These are phyloP conservation scores for Suillus variegatus DNA, from an alignment of 768 basidiomycete genomes.

Conservation along the genomic window DNA sequence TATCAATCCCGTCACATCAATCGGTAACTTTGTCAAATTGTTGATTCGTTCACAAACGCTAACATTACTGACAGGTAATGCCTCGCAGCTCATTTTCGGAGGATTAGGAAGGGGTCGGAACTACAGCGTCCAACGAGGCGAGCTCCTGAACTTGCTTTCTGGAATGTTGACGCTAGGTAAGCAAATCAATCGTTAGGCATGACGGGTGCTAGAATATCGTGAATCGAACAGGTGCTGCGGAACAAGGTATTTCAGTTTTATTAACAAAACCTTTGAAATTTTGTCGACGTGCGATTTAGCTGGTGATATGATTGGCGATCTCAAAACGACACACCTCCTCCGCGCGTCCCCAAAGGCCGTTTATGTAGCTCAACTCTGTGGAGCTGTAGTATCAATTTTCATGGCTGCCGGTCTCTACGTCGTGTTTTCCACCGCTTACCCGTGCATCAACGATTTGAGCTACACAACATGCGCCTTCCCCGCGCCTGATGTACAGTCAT, in stretches of 20 bases:
- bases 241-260: constrained; percentile 8
- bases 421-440: constrained; percentile 59
- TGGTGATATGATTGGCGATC: constrained; percentile 62
- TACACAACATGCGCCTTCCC: constrained; percentile 11
- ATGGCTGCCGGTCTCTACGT: constrained; percentile 56
- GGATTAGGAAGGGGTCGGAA: constrained; percentile 52
- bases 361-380: constrained; percentile 59
- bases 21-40: constrained; percentile 25
- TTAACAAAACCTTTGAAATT: background rate
- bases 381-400: constrained; percentile 60
- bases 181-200: background rate
- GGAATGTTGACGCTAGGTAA: constrained; percentile 11
- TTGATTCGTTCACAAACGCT: background rate
- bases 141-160: constrained; percentile 10
- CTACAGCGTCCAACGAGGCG: constrained; percentile 9
- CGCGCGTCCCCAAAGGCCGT: constrained; percentile 61
- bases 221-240: constrained; percentile 9
- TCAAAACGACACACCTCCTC: constrained; percentile 66
- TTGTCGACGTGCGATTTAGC: constrained; percentile 21
- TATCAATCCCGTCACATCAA: constrained; percentile 59
- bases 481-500: background rate
- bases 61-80: constrained; percentile 24
- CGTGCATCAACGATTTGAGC: constrained; percentile 45
- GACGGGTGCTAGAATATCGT: background rate
- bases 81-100: constrained; percentile 63